Evolutionary conservation across 2,329 filamentous ascomycete genomes (phyloP).

Genomic region (Fusarium denticulatum): DNA sequence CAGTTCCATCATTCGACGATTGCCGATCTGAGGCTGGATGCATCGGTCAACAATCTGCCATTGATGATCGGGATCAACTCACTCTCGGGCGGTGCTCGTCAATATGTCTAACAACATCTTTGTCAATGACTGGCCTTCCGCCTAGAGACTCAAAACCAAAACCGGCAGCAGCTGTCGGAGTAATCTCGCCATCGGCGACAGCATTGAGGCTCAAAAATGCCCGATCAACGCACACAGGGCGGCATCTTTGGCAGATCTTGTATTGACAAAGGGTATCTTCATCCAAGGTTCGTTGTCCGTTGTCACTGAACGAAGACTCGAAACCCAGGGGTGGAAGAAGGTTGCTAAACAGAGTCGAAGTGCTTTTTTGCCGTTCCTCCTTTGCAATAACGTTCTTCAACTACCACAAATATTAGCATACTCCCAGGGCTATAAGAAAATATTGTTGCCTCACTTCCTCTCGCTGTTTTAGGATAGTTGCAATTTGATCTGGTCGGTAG

Average conservation of each 20-base stretch:
- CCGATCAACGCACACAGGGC: conserved; percentile 55
- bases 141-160: conserved; percentile 61
- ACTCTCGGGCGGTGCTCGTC: conserved; percentile 54
- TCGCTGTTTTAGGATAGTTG: conserved; percentile 60
- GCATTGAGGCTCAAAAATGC: conserved; percentile 61
- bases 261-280: conserved; percentile 58
- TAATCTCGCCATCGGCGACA: conserved; percentile 60
- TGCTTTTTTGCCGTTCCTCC: conserved; percentile 41
- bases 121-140: conserved; percentile 56
- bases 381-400: conserved; percentile 44
- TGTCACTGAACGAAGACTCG: conserved; percentile 19
- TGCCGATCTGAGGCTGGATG: background rate
- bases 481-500: conserved; percentile 61
- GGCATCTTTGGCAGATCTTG: conserved; percentile 62
- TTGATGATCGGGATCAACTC: conserved; percentile 12
- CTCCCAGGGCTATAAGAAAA: no score
- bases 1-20: conserved; percentile 40
- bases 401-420: conserved; percentile 4
- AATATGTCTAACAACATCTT: conserved; percentile 51
- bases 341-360: conserved; percentile 33
- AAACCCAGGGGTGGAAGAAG: conserved; percentile 27
- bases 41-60: background rate
- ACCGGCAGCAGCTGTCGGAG: conserved; percentile 59
- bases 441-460: conserved; percentile 53
- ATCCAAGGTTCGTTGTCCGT: conserved; percentile 52